Evolutionary conservation across 2,329 filamentous ascomycete species (phyloP), one percentile per base, ranked within the genome.

Genomic region (Boeremia exigua): DNA sequence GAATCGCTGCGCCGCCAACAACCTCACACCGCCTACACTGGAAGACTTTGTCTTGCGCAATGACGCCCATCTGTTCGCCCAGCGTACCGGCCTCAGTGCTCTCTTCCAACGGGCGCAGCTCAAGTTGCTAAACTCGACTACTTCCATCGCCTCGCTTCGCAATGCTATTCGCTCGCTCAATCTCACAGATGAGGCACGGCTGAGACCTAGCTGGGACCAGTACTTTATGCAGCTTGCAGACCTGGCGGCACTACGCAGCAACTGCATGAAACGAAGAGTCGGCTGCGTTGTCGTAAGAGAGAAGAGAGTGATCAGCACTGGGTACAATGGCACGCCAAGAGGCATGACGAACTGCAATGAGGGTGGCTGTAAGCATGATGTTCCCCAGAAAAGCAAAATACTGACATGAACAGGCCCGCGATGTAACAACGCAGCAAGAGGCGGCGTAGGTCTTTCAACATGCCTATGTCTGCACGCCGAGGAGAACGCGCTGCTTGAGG

Each of bases 181-280:
- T 72, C 84, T 99, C 25, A 83, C 89, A 1, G 88, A 95, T 69
- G 84, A 88, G 30, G 85, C 90, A 66, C 88, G 95, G 2, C 82
- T 99, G 32, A 87, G 95, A 1, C 95, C 95, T 0, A 88, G 86
- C 44, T 99, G 95, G 95, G 95, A 99, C 77, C 88, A 90, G 68
- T 99, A 99, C 79, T 99, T 99, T 73, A 99, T 99, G 95, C 87
- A 91, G 36, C 82, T 99, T n/a, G 93, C 95, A 5, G 92, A 90
- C 30, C 86, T 99, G 43, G 95, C 95, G 7, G 91, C 94, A 0
- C 89, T 92, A 65, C 86, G 95, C 61, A 92, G 88, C 71, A 99
- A 99, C 77, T 99, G 95, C 80, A 99, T 99, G 95, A 97, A 98
- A 79, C 85, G 95, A 28, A 87, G 94, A 62, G 95, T 99, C 1